Conservation (phyloP, 202 grass and related monocot species). For the Zoysia matrella region DNA sequence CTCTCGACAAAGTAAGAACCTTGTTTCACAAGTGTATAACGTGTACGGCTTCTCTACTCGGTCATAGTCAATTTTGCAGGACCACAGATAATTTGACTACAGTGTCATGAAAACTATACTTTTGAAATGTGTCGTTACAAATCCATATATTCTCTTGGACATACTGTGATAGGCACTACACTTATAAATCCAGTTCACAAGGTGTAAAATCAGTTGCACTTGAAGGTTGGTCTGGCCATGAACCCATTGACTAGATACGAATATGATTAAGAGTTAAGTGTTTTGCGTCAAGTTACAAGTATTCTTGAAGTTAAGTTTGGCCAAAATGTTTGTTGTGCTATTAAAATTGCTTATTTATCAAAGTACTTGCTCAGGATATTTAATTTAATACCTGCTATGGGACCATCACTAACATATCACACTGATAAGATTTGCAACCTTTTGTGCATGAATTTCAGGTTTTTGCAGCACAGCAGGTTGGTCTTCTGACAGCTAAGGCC, state of each 20-base stretch:
- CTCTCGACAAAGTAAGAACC: slow-evolving; percentile 76
- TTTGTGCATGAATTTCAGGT: slow-evolving; percentile 54
- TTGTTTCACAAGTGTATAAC: slow-evolving; percentile 2
- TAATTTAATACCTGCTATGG: neutral
- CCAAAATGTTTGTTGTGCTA: neutral
- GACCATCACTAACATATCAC: neutral
- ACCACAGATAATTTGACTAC: neutral
- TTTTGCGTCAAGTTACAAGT: neutral
- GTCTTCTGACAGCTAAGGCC: slow-evolving; percentile 82
- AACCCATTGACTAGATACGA: neutral
- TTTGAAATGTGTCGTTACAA: neutral
- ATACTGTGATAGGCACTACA: neutral
- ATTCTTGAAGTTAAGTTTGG: neutral
- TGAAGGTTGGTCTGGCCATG: neutral
- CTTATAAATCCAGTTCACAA: neutral
- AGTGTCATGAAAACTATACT: neutral
- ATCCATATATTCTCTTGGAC: neutral
- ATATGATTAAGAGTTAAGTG: neutral
- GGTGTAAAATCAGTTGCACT: neutral
- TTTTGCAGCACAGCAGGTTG: slow-evolving; percentile 69
- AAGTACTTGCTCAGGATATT: neutral
- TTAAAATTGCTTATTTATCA: neutral
- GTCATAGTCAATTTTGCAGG: neutral
- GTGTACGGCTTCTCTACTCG: slow-evolving; percentile 6
- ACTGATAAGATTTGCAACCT: slow-evolving; percentile 2